phyloP scores from a whole-genome alignment of 2,329 filamentous ascomycete species.

The Fusarium piperis region DNA sequence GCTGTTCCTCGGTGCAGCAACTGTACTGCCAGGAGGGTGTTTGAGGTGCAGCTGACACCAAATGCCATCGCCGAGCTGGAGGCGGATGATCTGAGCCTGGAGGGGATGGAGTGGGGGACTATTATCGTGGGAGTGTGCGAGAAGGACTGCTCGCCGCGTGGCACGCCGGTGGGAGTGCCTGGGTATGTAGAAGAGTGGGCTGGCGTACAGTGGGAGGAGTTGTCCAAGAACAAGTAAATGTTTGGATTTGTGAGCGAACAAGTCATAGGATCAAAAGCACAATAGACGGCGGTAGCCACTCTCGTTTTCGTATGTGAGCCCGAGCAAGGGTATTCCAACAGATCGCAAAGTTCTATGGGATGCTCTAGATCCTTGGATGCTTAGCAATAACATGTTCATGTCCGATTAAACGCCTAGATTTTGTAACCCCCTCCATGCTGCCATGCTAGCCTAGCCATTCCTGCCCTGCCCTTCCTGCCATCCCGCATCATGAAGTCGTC shows the following conservation, averaged over 20 bases:
- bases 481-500: slow-evolving; percentile 40
- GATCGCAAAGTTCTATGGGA: slow-evolving; percentile 44
- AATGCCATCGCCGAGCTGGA: slow-evolving; percentile 91
- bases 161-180: slow-evolving; percentile 67
- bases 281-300: neutral
- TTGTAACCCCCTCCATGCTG: slow-evolving; percentile 45
- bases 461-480: slow-evolving; percentile 26
- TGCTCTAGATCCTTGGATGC: slow-evolving; percentile 46
- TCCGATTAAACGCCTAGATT: slow-evolving; percentile 51
- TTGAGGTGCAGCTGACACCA: slow-evolving; percentile 92
- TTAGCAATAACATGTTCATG: slow-evolving; percentile 50
- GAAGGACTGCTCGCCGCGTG: slow-evolving; percentile 75
- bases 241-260: neutral
- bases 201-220: slow-evolving; percentile 98
- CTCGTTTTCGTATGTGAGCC: slow-evolving; percentile 11
- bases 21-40: slow-evolving; percentile 80
- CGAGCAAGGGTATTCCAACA: slow-evolving; percentile 34
- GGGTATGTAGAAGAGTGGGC: slow-evolving; percentile 95
- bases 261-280: slow-evolving; percentile 19
- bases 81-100: slow-evolving; percentile 72
- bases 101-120: slow-evolving; percentile 99
- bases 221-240: slow-evolving; percentile 52
- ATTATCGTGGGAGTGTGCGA: slow-evolving; percentile 87
- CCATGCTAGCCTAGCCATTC: slow-evolving; percentile 37
- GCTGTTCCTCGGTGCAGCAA: slow-evolving; percentile 79